Percentiles rank a stretch among this genome's conserved stretches.
Conservation (phyloP, 495 filamentous ascomycete species). For the Lentithecium fluviatile region DNA sequence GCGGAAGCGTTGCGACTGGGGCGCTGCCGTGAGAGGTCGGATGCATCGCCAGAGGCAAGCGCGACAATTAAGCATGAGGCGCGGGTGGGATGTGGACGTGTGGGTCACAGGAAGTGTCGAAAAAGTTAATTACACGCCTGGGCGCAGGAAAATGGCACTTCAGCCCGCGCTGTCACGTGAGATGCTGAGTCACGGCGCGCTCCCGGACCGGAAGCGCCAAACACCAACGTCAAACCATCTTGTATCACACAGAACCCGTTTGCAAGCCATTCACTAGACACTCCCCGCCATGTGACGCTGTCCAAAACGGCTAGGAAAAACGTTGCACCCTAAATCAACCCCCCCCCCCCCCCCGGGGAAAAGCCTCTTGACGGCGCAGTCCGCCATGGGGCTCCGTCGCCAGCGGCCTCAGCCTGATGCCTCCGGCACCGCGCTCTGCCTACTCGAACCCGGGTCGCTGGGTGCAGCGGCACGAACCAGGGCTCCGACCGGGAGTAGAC, state of each 20-base stretch:
- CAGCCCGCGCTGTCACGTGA: neutral
- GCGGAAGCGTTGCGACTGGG: slow-evolving; percentile 10
- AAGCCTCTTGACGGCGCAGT: neutral
- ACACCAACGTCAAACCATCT: neutral
- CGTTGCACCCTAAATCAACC: slow-evolving; percentile 22
- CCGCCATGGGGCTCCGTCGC: neutral
- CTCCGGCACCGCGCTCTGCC: neutral
- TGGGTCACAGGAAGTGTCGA: neutral
- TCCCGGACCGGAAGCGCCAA: neutral
- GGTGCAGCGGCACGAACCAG: slow-evolving; percentile 8
- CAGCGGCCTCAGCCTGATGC: neutral
- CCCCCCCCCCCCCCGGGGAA: neutral
- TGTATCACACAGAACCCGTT: neutral
- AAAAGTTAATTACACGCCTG: neutral
- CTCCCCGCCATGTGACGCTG: neutral
- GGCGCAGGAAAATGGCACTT: slow-evolving; percentile 1
- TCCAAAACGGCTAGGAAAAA: slow-evolving; percentile 13
- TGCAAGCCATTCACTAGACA: neutral
- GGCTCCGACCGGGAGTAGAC: slow-evolving; percentile 2
- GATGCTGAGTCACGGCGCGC: neutral
- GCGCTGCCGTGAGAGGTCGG: slow-evolving; percentile 19
- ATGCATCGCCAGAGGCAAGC: slow-evolving; percentile 35
- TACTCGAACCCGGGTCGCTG: slow-evolving; percentile 11
- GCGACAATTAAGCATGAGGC: slow-evolving; percentile 34
- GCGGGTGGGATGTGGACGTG: neutral